Percentiles rank a stretch among this genome's conserved stretches.
Conservation (phyloP, 441 rosid genomes). For the Codiaeum variegatum region DNA sequence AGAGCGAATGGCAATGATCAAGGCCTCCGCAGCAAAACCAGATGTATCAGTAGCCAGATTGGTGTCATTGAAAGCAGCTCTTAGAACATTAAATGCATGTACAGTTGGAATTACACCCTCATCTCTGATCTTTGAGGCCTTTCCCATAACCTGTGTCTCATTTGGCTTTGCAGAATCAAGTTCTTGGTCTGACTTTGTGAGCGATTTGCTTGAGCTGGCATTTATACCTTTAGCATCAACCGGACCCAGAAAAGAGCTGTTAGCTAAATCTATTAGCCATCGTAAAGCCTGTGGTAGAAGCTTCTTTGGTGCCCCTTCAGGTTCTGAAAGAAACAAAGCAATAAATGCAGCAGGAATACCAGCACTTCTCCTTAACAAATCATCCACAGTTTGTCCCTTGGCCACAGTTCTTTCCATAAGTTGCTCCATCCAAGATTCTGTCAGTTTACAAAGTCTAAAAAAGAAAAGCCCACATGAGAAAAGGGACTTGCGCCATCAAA, state of each 20-base stretch:
- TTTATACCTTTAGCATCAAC: slow-evolving; percentile 28
- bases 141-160: slow-evolving; percentile 41
- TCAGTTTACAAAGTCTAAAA: slow-evolving; percentile 78
- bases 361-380: slow-evolving; percentile 96
- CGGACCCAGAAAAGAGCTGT: slow-evolving; percentile 44
- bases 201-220: slow-evolving; percentile 26
- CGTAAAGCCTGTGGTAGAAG: slow-evolving; percentile 80
- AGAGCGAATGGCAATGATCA: slow-evolving; percentile 71
- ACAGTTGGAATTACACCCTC: slow-evolving; percentile 95
- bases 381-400: slow-evolving; percentile 89
- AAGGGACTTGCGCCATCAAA: neutral
- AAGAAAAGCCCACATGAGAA: slow-evolving; percentile 22
- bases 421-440: slow-evolving; percentile 92
- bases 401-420: slow-evolving; percentile 90
- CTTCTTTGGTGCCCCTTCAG: slow-evolving; percentile 93
- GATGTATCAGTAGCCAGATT: slow-evolving; percentile 94
- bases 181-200: slow-evolving; percentile 28
- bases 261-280: slow-evolving; percentile 84
- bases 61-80: slow-evolving; percentile 89
- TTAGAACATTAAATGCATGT: slow-evolving; percentile 92
- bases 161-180: slow-evolving; percentile 24
- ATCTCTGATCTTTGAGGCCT: slow-evolving; percentile 74
- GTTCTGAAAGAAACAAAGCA: slow-evolving; percentile 94
- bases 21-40: slow-evolving; percentile 91
- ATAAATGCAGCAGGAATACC: slow-evolving; percentile 97